phyloP scores from a whole-genome alignment of 192 early-diverging fungal species.

The Spizellomyces sp. region DNA sequence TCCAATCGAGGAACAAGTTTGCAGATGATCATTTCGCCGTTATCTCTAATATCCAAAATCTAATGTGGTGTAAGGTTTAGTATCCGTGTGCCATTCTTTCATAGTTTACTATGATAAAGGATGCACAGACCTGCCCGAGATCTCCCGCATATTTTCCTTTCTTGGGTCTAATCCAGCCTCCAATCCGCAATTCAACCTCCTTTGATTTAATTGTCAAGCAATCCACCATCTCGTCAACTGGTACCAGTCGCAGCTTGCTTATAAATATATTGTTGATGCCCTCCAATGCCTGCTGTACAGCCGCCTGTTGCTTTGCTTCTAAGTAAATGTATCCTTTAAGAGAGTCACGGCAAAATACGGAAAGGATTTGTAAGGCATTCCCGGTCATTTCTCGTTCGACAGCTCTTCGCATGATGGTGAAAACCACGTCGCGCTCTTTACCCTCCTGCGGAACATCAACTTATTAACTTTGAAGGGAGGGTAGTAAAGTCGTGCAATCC shows the following conservation, averaged over 20 bases:
- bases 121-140: slow-evolving; percentile 74
- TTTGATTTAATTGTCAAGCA: slow-evolving; percentile 75
- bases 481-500: background rate
- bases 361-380: slow-evolving; percentile 72
- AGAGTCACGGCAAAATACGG: slow-evolving; percentile 81
- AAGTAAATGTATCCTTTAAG: slow-evolving; percentile 91
- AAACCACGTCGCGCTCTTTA: slow-evolving; percentile 86
- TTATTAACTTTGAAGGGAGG: background rate
- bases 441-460: slow-evolving; percentile 54
- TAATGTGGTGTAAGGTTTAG: too few species aligned
- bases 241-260: slow-evolving; percentile 76
- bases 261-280: slow-evolving; percentile 75
- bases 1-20: slow-evolving; percentile 47
- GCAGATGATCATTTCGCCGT: slow-evolving; percentile 34
- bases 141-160: slow-evolving; percentile 94
- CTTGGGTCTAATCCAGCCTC: slow-evolving; percentile 86
- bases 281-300: slow-evolving; percentile 78
- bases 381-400: slow-evolving; percentile 67
- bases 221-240: slow-evolving; percentile 89
- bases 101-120: background rate
- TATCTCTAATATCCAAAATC: slow-evolving; percentile 36
- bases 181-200: slow-evolving; percentile 60
- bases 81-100: too few species aligned
- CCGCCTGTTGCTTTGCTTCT: slow-evolving; percentile 77
- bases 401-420: slow-evolving; percentile 74